phyloP scores from a whole-genome alignment of 2,329 filamentous ascomycete genomes.

The Chalaropsis thielavioides region DNA sequence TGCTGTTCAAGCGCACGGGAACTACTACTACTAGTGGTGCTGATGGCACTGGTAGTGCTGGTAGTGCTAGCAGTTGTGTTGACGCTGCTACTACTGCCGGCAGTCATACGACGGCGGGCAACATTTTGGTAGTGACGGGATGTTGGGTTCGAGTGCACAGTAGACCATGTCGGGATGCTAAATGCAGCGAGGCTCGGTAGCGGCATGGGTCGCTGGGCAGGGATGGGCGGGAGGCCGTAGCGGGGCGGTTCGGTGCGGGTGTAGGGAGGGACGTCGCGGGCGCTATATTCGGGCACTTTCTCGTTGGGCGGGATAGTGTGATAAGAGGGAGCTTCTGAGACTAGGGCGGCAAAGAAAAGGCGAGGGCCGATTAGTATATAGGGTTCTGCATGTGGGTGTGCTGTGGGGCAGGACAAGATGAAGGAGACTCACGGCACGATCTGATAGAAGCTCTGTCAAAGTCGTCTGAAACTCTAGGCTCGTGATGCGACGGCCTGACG shows the following conservation, averaged over 20 bases:
- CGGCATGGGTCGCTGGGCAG: conserved; percentile 26
- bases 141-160: conserved; percentile 38
- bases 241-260: conserved; percentile 13
- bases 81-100: conserved; percentile 26
- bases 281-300: conserved; percentile 38
- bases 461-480: conserved; percentile 34
- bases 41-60: conserved; percentile 20
- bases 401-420: neutral
- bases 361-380: neutral
- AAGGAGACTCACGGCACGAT: conserved; percentile 42
- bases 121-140: conserved; percentile 49
- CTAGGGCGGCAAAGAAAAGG: conserved; percentile 24
- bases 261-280: conserved; percentile 22
- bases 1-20: conserved; percentile 26
- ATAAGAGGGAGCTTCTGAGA: conserved; percentile 52
- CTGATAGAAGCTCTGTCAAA: conserved; percentile 53
- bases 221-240: conserved; percentile 37
- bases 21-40: no score
- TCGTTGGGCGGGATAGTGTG: conserved; percentile 40
- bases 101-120: conserved; percentile 44
- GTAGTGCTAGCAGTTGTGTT: conserved; percentile 23
- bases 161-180: conserved; percentile 45
- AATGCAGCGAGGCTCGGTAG: conserved; percentile 37
- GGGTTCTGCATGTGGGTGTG: neutral
- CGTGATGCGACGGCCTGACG: conserved; percentile 18